phyloP scores from a whole-genome alignment of 805 yeast species.

The Jamesozyma hellenica region DNA sequence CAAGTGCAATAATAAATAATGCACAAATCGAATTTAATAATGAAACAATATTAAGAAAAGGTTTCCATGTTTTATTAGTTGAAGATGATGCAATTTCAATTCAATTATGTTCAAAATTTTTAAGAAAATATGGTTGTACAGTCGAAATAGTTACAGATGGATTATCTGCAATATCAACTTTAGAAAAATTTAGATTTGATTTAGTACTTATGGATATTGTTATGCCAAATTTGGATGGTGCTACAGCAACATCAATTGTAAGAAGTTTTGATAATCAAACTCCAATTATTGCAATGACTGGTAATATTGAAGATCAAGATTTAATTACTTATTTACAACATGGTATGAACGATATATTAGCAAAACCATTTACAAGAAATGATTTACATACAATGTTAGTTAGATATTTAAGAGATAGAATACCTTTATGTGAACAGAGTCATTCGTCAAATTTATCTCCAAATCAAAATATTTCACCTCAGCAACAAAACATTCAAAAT shows the following conservation, averaged over 20 bases:
- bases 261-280: conserved; percentile 75
- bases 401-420: conserved; percentile 51
- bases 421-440: conserved; percentile 29
- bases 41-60: conserved; percentile 23
- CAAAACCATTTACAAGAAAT: conserved; percentile 87
- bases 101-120: conserved; percentile 69
- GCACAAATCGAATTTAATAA: not conserved
- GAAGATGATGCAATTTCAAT: conserved; percentile 80
- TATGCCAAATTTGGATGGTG: conserved; percentile 83
- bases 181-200: conserved; percentile 63
- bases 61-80: conserved; percentile 63
- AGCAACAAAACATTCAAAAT: not conserved
- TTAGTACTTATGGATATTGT: conserved; percentile 79
- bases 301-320: conserved; percentile 76
- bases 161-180: conserved; percentile 68
- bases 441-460: not conserved
- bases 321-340: conserved; percentile 69
- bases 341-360: conserved; percentile 87
- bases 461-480: not conserved
- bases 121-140: conserved; percentile 81
- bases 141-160: conserved; percentile 94
- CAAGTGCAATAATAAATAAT: not conserved
- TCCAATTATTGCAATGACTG: conserved; percentile 92
- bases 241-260: conserved; percentile 82
- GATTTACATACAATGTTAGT: conserved; percentile 71